Conservation (phyloP, 2,329 filamentous ascomycete species). For the Aspergillus niger region DNA sequence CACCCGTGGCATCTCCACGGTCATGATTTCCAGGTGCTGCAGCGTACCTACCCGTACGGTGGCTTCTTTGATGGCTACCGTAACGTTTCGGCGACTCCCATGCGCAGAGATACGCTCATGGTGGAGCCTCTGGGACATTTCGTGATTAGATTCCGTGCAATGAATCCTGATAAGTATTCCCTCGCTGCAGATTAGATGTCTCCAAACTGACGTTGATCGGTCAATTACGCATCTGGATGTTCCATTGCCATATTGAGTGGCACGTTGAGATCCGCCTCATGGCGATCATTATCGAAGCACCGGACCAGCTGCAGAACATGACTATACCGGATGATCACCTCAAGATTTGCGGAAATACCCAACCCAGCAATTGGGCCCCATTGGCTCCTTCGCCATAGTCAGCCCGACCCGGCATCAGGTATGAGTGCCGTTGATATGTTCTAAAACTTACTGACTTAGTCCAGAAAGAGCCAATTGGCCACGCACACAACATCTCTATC, state of each 20-base stretch:
- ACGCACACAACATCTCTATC: background rate
- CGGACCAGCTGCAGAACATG: conserved; percentile 20
- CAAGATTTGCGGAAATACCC: background rate
- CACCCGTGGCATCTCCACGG: conserved; percentile 57
- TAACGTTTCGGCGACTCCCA: conserved; percentile 30
- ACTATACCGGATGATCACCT: conserved; percentile 8
- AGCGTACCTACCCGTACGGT: conserved; percentile 27
- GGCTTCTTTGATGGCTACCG: conserved; percentile 30
- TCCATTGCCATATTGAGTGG: conserved; percentile 43
- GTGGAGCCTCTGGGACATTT: conserved; percentile 34
- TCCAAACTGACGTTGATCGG: background rate
- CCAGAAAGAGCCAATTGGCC: background rate
- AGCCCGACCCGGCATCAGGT: background rate
- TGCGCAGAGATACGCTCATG: conserved; percentile 39
- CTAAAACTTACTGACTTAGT: background rate
- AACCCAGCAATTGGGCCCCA: conserved; percentile 1
- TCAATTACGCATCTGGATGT: conserved; percentile 31
- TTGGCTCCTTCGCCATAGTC: background rate
- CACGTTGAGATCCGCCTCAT: conserved; percentile 37
- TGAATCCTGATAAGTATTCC: conserved; percentile 36
- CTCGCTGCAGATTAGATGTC: background rate
- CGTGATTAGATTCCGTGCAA: conserved; percentile 38
- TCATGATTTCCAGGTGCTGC: conserved; percentile 53
- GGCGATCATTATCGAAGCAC: conserved; percentile 36
- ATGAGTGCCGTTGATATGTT: background rate